A percentile compares a stretch with the other conserved stretches of the same genome.
These are phyloP conservation scores for Melanomma pulvis-pyrius DNA, from an alignment of 495 filamentous ascomycete genomes.

Conservation along the genomic window DNA sequence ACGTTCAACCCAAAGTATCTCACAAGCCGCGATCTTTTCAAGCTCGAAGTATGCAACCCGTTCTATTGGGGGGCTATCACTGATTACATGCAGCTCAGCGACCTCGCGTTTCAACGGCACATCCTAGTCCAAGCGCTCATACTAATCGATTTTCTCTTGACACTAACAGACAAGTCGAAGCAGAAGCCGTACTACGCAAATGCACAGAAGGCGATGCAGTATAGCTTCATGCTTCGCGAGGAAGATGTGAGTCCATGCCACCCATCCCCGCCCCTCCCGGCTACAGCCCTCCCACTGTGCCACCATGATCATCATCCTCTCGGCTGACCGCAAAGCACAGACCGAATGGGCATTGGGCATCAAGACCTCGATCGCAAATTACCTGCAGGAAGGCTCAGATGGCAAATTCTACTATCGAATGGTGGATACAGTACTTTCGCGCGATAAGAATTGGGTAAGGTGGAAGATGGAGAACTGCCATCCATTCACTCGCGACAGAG, in stretches of 20 bases:
- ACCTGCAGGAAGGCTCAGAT: constrained; percentile 74
- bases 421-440: constrained; percentile 90
- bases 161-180: constrained; percentile 80
- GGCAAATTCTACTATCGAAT: constrained; percentile 93
- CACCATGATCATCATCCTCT: constrained; percentile 28
- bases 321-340: constrained; percentile 41
- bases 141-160: constrained; percentile 87
- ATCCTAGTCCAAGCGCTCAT: constrained; percentile 94
- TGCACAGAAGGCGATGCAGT: constrained; percentile 75
- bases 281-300: constrained; percentile 19
- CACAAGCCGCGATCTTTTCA: constrained; percentile 91
- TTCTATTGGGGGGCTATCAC: not conserved
- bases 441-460: constrained; percentile 97
- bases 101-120: constrained; percentile 90
- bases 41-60: constrained; percentile 70
- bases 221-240: constrained; percentile 71
- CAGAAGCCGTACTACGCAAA: constrained; percentile 70
- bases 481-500: constrained; percentile 72
- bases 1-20: constrained; percentile 96
- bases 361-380: constrained; percentile 71
- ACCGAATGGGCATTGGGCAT: constrained; percentile 78
- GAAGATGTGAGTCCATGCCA: constrained; percentile 67
- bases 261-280: constrained; percentile 15
- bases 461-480: constrained; percentile 97
- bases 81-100: constrained; percentile 66